Conservation (phyloP, 768 basidiomycete species). For the Hydnum rufescens region DNA sequence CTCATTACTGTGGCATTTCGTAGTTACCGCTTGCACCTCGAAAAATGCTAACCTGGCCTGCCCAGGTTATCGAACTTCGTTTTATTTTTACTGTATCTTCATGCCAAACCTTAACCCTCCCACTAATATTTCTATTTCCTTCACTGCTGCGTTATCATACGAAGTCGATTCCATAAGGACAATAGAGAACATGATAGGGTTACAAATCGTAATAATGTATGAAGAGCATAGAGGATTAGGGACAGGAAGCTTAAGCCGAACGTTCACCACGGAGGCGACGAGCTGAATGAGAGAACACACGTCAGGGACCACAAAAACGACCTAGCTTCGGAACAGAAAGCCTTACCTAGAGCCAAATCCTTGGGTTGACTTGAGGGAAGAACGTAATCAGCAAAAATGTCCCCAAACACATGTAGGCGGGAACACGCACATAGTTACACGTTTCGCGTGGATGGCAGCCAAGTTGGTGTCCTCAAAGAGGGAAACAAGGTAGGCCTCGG, state of each 20-base stretch:
- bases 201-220: no score
- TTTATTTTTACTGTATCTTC: no score
- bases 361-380: constrained; percentile 62
- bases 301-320: neutral
- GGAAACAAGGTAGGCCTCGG: constrained; percentile 74
- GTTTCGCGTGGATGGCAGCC: no score
- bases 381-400: constrained; percentile 37
- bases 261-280: constrained; percentile 53
- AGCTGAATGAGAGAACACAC: constrained; percentile 21
- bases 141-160: no score
- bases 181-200: neutral
- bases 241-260: constrained; percentile 1
- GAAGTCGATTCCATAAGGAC: neutral
- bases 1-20: no score
- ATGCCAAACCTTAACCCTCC: no score
- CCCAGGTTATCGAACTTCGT: no score
- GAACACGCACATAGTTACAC: constrained; percentile 79
- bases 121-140: no score
- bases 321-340: constrained; percentile 24
- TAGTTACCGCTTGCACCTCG: no score
- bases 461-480: no score
- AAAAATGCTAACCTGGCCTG: no score
- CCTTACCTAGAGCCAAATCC: constrained; percentile 70
- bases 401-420: constrained; percentile 75
- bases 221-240: no score